Percentiles rank a stretch among this genome's conserved stretches.
These are phyloP conservation scores for Zalaria sp. DNA, from an alignment of 2,329 filamentous ascomycete species.

Conservation along the genomic window DNA sequence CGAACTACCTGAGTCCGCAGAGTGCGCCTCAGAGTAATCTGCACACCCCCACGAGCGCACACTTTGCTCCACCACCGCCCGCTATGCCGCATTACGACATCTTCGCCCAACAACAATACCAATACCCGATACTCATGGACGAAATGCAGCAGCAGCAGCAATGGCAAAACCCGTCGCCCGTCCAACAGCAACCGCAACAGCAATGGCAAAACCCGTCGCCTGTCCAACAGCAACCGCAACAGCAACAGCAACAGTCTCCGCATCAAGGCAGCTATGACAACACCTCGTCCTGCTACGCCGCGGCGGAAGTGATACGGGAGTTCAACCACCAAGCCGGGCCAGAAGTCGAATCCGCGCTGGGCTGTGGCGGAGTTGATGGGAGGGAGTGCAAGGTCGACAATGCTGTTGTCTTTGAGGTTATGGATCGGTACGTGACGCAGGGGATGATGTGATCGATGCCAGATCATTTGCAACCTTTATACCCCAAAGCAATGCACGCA, in stretches of 20 bases:
- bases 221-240: conserved; percentile 1
- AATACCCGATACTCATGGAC: not conserved
- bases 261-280: conserved; percentile 2
- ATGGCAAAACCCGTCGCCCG: not conserved
- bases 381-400: conserved; percentile 31
- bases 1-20: not conserved
- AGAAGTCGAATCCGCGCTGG: conserved; percentile 25
- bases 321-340: conserved; percentile 25
- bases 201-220: not conserved
- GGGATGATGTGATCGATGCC: conserved; percentile 3
- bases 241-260: conserved; percentile 1
- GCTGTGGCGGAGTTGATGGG: conserved; percentile 17
- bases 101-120: not conserved
- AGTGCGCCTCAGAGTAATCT: not conserved
- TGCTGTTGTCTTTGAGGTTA: conserved; percentile 26
- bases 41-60: not conserved
- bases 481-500: too few relatives aligned
- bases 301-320: conserved; percentile 30
- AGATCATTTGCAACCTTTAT: too few relatives aligned
- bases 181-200: not conserved
- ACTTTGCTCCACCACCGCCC: not conserved
- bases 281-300: conserved; percentile 22
- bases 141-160: conserved; percentile 5
- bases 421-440: conserved; percentile 27
- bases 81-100: not conserved